Evolutionary conservation across 78 protist genomes (phyloP), one percentile per base, ranked within the genome.

Genomic region (slime mould (Dictyostelium discoideum)): DNA sequence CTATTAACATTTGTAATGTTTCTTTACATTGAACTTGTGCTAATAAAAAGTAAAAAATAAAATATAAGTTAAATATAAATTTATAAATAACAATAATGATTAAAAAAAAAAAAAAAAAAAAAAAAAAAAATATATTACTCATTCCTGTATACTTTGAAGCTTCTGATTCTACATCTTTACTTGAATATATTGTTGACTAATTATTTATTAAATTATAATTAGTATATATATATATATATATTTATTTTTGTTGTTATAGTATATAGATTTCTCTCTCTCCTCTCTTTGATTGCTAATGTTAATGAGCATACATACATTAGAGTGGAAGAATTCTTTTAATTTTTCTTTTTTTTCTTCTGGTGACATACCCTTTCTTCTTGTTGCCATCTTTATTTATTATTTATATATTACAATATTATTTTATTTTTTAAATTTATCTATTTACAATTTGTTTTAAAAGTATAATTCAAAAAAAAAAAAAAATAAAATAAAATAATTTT

Each of bases 321-420:
- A 63, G 29, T 88, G 85, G 67, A 88, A 88, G 69, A 88, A 88
- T 32, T 88, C 78, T 84, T 80, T 80, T 46, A 88, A 16, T 29
- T 88, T 88, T 29, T 78, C 87, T 80, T 81, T 78, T 44, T 88
- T 88, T 29, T 88, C 94, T 46, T 88, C 94, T 39, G 48, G 69
- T 88, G 94, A 65, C 42, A 67, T 29, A 20, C 50, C 74, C n/a
- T 88, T 88, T 80, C 67, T 88, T 88, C 94, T 88, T 78, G 86
- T 76, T 22, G 93, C 80, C 93, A 87, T 87, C 6, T 32, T 80
- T 50, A 42, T 78, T 18, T 13, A n/a, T 32, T 20, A 20, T 10
- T 20, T 46, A 46, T 46, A 46, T 46, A 60, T 16, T 60, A 60
- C 20, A 60, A 14, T 54, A 54, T 54, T 16, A 16, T 48, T 48